Percentiles rank a stretch among this genome's conserved stretches.
These are phyloP conservation scores for Claviceps sp. DNA, from an alignment of 2,329 filamentous ascomycete genomes.

Conservation along the genomic window DNA sequence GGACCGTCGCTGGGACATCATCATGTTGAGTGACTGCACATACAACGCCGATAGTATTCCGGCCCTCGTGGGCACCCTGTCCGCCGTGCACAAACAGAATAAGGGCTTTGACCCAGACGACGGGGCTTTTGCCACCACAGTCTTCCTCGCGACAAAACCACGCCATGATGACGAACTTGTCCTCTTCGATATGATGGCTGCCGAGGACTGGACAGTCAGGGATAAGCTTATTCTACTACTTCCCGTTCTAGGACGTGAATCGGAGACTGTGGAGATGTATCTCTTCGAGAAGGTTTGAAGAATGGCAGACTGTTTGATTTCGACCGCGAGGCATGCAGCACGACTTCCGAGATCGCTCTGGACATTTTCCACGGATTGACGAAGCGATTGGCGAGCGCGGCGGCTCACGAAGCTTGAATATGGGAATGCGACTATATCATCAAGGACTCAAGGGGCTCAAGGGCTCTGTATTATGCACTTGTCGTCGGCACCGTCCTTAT, in stretches of 20 bases:
- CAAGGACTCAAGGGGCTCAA: not conserved
- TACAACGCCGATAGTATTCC: conserved; percentile 46
- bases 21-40: conserved; percentile 46
- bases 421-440: not conserved
- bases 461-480: not conserved
- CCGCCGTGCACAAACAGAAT: conserved; percentile 31
- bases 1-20: conserved; percentile 34
- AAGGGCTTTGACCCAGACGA: conserved; percentile 9
- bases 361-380: not conserved
- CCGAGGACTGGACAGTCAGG: conserved; percentile 29
- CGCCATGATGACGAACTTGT: conserved; percentile 38
- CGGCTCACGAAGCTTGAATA: not conserved
- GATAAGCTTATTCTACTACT: conserved; percentile 30
- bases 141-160: conserved; percentile 42
- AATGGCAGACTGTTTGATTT: not conserved
- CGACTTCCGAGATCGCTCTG: not conserved
- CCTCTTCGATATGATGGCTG: conserved; percentile 33
- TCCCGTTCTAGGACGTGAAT: conserved; percentile 30
- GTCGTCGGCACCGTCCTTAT: too few relatives aligned
- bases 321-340: not conserved
- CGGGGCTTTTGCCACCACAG: conserved; percentile 21
- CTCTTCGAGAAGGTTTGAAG: conserved; percentile 27
- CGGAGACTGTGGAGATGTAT: conserved; percentile 38
- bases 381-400: not conserved
- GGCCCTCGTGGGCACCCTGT: conserved; percentile 38